These are phyloP conservation scores for Linum trigynum DNA, from an alignment of 345 rosid genomes.

Conservation along the genomic window DNA sequence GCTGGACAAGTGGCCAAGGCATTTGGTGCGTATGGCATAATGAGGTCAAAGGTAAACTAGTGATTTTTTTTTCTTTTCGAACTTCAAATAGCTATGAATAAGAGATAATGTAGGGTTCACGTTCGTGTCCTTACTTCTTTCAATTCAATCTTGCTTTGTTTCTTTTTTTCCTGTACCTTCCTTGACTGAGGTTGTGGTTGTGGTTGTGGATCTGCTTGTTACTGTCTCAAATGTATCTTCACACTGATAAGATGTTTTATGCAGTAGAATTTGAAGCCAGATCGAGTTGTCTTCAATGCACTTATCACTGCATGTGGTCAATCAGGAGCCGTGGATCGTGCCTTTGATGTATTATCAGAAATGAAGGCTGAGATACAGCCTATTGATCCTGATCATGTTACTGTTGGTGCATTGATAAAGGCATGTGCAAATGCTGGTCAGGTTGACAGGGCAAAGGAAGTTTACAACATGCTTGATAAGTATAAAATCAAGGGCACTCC, in stretches of 20 bases:
- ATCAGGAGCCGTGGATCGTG: conserved; percentile 94
- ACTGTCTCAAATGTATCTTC: conserved; percentile 21
- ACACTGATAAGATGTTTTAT: conserved; percentile 41
- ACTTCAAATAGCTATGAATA: not conserved
- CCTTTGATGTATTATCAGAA: conserved; percentile 95
- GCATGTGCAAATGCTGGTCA: conserved; percentile 86
- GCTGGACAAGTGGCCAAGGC: conserved; percentile 97
- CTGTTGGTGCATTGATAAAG: conserved; percentile 79
- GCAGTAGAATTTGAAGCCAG: conserved; percentile 99
- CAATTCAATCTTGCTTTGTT: conserved; percentile 2
- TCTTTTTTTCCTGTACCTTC: conserved; percentile 8
- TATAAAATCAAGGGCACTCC: conserved; percentile 81
- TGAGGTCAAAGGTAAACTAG: conserved; percentile 82
- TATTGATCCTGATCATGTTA: conserved; percentile 88
- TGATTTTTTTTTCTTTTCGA: not conserved
- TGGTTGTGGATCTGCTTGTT: conserved; percentile 11
- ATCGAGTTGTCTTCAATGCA: conserved; percentile 94
- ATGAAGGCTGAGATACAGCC: conserved; percentile 79
- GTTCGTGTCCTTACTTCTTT: not conserved
- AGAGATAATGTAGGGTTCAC: not conserved
- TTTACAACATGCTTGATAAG: conserved; percentile 60
- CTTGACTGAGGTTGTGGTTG: not conserved
- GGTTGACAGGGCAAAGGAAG: conserved; percentile 76
- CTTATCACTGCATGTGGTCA: conserved; percentile 96
- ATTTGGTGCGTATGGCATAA: conserved; percentile 95